These are phyloP conservation scores for Colletotrichum sp. DNA, from an alignment of 2,329 filamentous ascomycete species.

Conservation along the genomic window DNA sequence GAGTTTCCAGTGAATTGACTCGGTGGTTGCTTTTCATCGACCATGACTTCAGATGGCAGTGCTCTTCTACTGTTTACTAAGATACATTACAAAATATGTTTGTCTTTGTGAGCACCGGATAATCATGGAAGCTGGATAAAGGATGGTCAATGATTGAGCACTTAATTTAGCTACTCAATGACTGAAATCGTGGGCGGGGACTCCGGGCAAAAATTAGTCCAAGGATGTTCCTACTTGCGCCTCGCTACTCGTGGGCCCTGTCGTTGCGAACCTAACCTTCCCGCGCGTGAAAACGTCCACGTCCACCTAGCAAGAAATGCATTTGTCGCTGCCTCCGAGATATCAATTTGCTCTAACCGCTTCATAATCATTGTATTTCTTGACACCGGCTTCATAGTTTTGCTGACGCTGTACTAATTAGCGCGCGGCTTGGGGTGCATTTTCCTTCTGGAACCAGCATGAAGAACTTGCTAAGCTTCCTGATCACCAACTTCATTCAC, in stretches of 20 bases:
- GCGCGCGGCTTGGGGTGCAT: background rate
- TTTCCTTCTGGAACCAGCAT: background rate
- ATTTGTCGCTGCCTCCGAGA: background rate
- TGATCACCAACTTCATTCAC: background rate
- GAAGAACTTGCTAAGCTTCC: background rate
- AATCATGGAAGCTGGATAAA: background rate
- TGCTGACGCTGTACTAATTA: background rate
- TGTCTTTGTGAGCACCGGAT: background rate
- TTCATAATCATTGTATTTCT: background rate
- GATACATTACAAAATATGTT: background rate
- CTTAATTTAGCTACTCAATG: background rate
- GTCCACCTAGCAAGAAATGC: background rate
- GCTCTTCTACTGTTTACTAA: background rate
- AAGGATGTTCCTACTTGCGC: background rate
- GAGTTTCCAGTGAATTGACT: background rate
- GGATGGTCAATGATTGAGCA: background rate
- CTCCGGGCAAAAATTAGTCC: background rate
- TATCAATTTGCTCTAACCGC: background rate
- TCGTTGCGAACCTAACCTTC: background rate
- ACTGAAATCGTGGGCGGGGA: background rate
- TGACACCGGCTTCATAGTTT: background rate
- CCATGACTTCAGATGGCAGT: background rate
- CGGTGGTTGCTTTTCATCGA: background rate
- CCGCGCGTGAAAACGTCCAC: background rate
- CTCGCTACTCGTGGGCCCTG: background rate